These are phyloP conservation scores for Berkeleyomyces basicola DNA, from an alignment of 2,329 filamentous ascomycete species.

Conservation along the genomic window DNA sequence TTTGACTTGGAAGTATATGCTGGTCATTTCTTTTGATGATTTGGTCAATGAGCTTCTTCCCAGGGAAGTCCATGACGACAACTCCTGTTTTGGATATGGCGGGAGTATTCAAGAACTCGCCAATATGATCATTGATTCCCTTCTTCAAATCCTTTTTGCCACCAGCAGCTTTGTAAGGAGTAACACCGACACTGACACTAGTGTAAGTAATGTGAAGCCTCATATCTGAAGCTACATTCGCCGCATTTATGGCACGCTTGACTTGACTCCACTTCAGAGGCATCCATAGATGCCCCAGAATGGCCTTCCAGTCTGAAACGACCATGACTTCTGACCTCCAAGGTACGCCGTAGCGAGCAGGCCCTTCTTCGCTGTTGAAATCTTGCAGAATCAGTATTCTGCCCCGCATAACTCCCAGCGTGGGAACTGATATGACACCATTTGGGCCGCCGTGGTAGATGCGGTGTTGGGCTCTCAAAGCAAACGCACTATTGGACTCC, in stretches of 20 bases:
- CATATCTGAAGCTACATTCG: neutral
- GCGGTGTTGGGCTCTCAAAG: neutral
- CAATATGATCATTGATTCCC: neutral
- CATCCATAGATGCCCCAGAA: neutral
- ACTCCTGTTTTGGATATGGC: neutral
- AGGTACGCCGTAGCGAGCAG: neutral
- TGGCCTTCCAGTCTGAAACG: neutral
- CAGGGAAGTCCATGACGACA: neutral
- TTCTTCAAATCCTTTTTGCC: neutral
- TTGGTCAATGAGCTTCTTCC: neutral
- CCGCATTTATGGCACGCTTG: neutral
- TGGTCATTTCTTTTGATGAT: neutral
- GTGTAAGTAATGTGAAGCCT: neutral
- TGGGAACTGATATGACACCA: neutral
- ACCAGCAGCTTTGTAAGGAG: neutral
- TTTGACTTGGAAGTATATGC: no score
- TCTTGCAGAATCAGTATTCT: neutral
- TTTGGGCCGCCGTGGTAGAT: neutral
- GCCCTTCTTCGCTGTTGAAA: neutral
- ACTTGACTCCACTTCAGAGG: neutral
- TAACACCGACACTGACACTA: neutral
- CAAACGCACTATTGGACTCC: neutral
- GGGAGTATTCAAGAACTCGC: neutral
- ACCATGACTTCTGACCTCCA: neutral
- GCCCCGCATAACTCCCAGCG: neutral